Evolutionary conservation across 495 filamentous ascomycete genomes (phyloP).

Genomic region (Neurospora sp.): DNA sequence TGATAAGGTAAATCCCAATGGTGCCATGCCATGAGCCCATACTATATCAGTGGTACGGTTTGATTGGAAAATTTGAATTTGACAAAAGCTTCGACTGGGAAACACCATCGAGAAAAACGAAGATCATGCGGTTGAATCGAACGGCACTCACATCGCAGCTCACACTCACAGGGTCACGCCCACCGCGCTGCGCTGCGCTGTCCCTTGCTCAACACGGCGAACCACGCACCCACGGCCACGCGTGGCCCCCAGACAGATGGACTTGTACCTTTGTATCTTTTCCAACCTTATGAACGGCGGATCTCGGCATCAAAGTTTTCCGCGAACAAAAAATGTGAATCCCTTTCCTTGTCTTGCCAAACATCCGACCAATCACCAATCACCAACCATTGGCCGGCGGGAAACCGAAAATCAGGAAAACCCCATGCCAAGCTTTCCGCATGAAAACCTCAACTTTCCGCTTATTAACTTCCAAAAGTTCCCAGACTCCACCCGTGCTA

Average conservation of each 20-base stretch:
- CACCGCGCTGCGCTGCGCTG: background rate
- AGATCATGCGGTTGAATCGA: background rate
- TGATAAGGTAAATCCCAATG: background rate
- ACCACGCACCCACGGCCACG: background rate
- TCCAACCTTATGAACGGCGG: background rate
- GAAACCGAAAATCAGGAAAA: background rate
- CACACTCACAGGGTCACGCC: background rate
- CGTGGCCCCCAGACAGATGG: background rate
- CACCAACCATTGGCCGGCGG: background rate
- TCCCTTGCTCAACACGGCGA: background rate
- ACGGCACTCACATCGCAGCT: background rate
- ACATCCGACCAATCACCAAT: background rate
- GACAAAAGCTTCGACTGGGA: background rate
- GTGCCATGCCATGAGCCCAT: background rate
- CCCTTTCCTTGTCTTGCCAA: background rate
- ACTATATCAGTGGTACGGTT: background rate
- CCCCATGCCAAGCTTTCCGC: background rate
- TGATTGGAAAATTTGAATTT: background rate
- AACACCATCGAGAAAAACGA: background rate
- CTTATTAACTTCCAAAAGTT: background rate
- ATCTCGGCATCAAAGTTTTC: background rate
- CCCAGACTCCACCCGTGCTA: background rate
- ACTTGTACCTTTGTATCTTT: background rate
- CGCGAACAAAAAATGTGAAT: background rate
- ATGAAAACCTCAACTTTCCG: background rate